Conservation (phyloP, 345 rosid genomes). For the Mallotus nudiflorus region DNA sequence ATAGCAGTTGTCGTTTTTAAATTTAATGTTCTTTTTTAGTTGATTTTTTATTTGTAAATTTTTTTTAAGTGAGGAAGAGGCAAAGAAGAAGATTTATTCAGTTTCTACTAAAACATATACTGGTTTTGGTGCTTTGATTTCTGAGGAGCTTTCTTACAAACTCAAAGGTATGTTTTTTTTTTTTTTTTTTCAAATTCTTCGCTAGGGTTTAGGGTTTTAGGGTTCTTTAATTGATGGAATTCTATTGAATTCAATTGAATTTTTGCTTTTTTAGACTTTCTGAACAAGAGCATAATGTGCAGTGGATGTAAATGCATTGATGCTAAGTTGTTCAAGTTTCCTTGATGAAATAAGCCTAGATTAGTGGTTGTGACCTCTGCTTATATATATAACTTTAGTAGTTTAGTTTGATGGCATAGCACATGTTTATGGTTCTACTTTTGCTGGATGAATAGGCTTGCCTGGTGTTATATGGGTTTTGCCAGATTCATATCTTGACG, state of each 20-base stretch:
- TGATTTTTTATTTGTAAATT: slow-evolving; percentile 11
- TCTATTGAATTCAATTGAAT: neutral
- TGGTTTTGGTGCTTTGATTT: slow-evolving; percentile 92
- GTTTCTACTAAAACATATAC: slow-evolving; percentile 83
- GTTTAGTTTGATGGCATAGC: too few species aligned
- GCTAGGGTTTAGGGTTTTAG: slow-evolving; percentile 7
- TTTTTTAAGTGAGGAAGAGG: slow-evolving; percentile 80
- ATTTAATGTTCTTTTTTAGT: neutral
- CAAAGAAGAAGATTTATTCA: slow-evolving; percentile 95
- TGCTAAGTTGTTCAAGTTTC: neutral
- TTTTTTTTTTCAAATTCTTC: neutral
- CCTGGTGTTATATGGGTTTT: slow-evolving; percentile 97
- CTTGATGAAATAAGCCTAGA: neutral
- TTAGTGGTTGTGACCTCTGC: neutral
- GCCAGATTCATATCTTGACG: slow-evolving; percentile 94
- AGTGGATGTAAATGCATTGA: neutral
- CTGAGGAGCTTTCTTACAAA: slow-evolving; percentile 90
- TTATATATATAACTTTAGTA: neutral
- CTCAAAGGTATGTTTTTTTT: slow-evolving; percentile 66
- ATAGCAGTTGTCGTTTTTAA: neutral
- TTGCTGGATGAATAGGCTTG: slow-evolving; percentile 43
- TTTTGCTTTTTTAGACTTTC: neutral
- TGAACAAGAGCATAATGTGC: neutral
- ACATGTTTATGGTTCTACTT: neutral
- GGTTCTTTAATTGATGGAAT: neutral